These are phyloP conservation scores for Periconia digitata DNA, from an alignment of 2,329 filamentous ascomycete genomes.

Conservation along the genomic window DNA sequence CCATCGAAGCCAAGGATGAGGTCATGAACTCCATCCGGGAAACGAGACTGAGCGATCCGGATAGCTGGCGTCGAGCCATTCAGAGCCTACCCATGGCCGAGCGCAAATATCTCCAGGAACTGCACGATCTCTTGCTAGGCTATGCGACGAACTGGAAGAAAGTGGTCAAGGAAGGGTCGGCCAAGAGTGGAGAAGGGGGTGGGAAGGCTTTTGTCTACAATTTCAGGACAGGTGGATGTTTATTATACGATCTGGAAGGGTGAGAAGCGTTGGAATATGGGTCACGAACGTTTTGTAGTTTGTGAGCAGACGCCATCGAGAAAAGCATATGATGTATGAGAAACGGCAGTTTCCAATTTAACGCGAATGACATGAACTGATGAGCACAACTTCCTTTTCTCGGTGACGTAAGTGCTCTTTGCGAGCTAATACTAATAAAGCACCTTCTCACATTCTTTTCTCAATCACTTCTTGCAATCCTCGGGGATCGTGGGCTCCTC, in stretches of 20 bases:
- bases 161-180: slow-evolving; percentile 25
- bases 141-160: slow-evolving; percentile 63
- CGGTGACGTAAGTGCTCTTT: no score
- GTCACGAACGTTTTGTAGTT: neutral
- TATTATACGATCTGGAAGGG: slow-evolving; percentile 76
- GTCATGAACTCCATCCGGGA: slow-evolving; percentile 75
- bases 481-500: no score
- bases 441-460: no score
- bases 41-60: slow-evolving; percentile 75
- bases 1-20: slow-evolving; percentile 84
- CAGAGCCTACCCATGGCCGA: slow-evolving; percentile 76
- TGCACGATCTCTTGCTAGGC: slow-evolving; percentile 72
- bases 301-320: no score
- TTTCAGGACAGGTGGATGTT: slow-evolving; percentile 78
- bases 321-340: no score
- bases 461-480: no score
- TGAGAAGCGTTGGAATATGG: neutral
- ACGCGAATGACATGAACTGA: no score
- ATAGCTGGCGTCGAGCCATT: slow-evolving; percentile 80
- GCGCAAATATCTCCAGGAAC: slow-evolving; percentile 77
- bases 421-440: no score
- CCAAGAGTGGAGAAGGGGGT: slow-evolving; percentile 53
- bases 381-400: no score
- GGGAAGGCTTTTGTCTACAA: slow-evolving; percentile 89
- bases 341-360: no score